These are phyloP conservation scores for Naganishia albida DNA, from an alignment of 1,284 basidiomycete species.

Conservation along the genomic window DNA sequence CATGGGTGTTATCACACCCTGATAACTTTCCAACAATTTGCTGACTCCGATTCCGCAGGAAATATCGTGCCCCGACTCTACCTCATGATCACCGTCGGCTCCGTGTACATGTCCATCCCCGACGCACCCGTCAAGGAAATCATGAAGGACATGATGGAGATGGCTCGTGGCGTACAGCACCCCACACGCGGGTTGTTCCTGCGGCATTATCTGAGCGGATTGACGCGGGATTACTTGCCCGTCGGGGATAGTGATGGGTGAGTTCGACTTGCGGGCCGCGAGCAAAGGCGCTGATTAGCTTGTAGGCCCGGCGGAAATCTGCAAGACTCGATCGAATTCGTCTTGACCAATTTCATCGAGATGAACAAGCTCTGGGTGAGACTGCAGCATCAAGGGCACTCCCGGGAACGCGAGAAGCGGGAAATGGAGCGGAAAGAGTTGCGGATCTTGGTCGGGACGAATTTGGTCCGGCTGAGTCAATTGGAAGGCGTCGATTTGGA, in stretches of 20 bases:
- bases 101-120: slow-evolving; percentile 94
- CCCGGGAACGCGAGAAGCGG: slow-evolving; percentile 89
- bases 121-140: slow-evolving; percentile 95
- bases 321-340: slow-evolving; percentile 88
- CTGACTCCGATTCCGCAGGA: slow-evolving; percentile 35
- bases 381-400: slow-evolving; percentile 92
- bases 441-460: slow-evolving; percentile 91
- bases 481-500: slow-evolving; percentile 90
- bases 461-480: slow-evolving; percentile 87
- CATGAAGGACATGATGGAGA: slow-evolving; percentile 99
- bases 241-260: slow-evolving; percentile 79
- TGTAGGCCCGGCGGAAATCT: slow-evolving; percentile 78
- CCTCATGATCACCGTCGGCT: slow-evolving; percentile 97
- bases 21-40: too few relatives aligned
- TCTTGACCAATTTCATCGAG: slow-evolving; percentile 95
- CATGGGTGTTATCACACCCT: not conserved
- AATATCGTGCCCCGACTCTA: slow-evolving; percentile 87
- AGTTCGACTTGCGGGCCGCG: slow-evolving; percentile 44
- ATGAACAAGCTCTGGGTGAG: slow-evolving; percentile 99
- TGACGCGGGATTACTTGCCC: slow-evolving; percentile 90
- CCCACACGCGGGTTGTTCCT: slow-evolving; percentile 90
- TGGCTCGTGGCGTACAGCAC: slow-evolving; percentile 91
- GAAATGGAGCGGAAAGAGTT: slow-evolving; percentile 90
- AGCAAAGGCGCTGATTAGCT: not conserved
- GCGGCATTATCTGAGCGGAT: slow-evolving; percentile 89